Base-by-base conservation (phyloP, 768 basidiomycete species). In the Cyclocybe cylindracea region DNA sequence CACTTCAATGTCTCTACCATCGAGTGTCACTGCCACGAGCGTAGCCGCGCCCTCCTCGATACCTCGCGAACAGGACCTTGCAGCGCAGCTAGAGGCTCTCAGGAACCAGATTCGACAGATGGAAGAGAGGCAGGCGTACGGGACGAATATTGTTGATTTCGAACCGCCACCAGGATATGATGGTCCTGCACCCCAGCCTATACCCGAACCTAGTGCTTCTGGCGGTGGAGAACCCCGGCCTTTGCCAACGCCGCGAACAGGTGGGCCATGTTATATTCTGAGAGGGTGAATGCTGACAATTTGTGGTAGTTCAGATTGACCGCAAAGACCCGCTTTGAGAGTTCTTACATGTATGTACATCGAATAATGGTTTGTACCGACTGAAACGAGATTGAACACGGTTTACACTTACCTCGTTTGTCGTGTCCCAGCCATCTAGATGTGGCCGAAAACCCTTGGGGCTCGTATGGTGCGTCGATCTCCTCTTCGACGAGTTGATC, bases 401-500 rank as follows among this genome's bases (percentile, higher is more conserved):
- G 24, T 24, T 24, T 2, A 7, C 29, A 2, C 10, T 6, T 24
- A 5, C 31, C 14, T 10, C 11, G 10, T 29, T 29, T 29, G 14
- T 16, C 14, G 19, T 10, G 10, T 48, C 33, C 14, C n/a, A 9
- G 18, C 14, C 24, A 5, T 33, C 66, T 50, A 73, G 13, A 39
- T 39, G 59, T 82, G 78, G 9, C 84, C 80, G n/a, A 78, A 59
- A 13, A 82, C 66, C 1, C 55, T 50, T 71, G 70, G 1, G 82
- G 70, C 47, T 62, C 41, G 69, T 87, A 87, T 2, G 78, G 75
- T 55, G 81, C 77, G 50, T 79, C 76, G 31, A 82, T 66, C 58
- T 88, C 85, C 14, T 85, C 84, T 0, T 73, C 69, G 0, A 78
- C 76, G 43, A 87, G 71, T 49, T 72, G 10, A 80, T 68, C 4